Evolutionary conservation across 495 filamentous ascomycete genomes (phyloP).

Genomic region (Podospora comata): DNA sequence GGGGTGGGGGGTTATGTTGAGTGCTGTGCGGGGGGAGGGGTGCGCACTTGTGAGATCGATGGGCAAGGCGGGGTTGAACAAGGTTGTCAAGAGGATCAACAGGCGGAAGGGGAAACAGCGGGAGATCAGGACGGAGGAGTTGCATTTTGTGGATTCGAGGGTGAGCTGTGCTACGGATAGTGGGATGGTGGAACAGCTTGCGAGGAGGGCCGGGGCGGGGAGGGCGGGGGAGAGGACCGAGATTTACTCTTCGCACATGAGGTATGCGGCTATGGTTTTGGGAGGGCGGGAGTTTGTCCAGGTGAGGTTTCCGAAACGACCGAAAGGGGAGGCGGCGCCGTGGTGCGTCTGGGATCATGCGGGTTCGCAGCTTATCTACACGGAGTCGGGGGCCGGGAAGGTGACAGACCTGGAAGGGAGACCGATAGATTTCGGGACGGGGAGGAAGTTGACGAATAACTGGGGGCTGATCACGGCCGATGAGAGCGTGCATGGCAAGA

Average conservation of each 20-base stretch:
- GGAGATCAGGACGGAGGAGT: slow-evolving; percentile 30
- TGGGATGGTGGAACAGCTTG: slow-evolving; percentile 43
- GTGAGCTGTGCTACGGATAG: slow-evolving; percentile 42
- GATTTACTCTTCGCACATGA: slow-evolving; percentile 58
- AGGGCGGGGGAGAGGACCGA: slow-evolving; percentile 46
- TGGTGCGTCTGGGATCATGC: slow-evolving; percentile 59
- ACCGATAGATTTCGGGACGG: slow-evolving; percentile 38
- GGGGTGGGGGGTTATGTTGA: slow-evolving; percentile 52
- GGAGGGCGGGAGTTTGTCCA: slow-evolving; percentile 34
- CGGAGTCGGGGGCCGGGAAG: slow-evolving; percentile 51
- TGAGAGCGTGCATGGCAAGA: slow-evolving; percentile 24
- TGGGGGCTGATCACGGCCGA: slow-evolving; percentile 32
- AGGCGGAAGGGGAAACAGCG: not conserved
- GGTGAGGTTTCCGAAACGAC: slow-evolving; percentile 24
- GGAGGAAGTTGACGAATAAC: slow-evolving; percentile 31
- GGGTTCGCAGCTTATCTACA: slow-evolving; percentile 55
- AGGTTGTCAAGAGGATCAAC: slow-evolving; percentile 28
- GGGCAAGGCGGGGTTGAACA: slow-evolving; percentile 34
- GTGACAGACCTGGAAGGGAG: slow-evolving; percentile 54
- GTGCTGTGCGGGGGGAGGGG: slow-evolving; percentile 51
- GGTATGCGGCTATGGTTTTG: slow-evolving; percentile 55
- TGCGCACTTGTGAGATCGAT: slow-evolving; percentile 45
- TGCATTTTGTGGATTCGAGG: slow-evolving; percentile 50
- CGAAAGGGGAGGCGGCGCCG: not conserved
- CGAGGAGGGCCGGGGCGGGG: slow-evolving; percentile 36